These are phyloP conservation scores for Adiantum capillusveneris DNA, from an alignment of 75 land plant genomes.

Conservation along the genomic window DNA sequence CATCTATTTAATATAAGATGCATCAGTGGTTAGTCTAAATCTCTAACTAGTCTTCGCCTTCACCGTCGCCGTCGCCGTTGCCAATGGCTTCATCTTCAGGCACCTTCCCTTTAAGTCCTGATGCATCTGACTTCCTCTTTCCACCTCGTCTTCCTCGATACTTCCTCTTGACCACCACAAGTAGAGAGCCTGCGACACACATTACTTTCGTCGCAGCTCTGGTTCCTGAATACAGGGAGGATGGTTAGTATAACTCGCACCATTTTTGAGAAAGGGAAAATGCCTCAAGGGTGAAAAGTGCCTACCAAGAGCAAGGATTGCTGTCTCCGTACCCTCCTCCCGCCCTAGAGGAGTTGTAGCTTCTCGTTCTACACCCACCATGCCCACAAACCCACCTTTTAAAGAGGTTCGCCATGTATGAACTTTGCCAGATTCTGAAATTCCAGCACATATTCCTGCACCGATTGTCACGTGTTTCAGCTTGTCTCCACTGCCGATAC, in stretches of 20 bases:
- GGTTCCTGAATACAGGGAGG: conserved; percentile 8
- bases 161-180: conserved; percentile 25
- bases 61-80: not conserved
- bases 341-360: conserved; percentile 29
- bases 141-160: conserved; percentile 17
- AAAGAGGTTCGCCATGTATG: conserved; percentile 34
- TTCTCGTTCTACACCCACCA: conserved; percentile 20
- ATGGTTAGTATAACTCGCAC: not conserved
- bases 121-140: conserved; percentile 2
- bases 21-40: not conserved
- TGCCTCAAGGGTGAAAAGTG: no score
- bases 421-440: conserved; percentile 23
- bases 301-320: conserved; percentile 21
- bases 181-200: conserved; percentile 37
- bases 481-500: conserved; percentile 24
- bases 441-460: conserved; percentile 35
- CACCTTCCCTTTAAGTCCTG: not conserved
- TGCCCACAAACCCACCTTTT: conserved; percentile 30
- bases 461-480: conserved; percentile 31
- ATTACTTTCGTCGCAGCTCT: conserved; percentile 17
- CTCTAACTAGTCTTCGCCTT: not conserved
- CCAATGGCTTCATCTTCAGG: conserved; percentile 1
- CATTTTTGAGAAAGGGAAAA: no score
- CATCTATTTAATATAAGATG: not conserved
- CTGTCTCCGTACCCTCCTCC: conserved; percentile 20